Base-by-base conservation (phyloP, 768 basidiomycete genomes). In the Hypholoma sublateritium region DNA sequence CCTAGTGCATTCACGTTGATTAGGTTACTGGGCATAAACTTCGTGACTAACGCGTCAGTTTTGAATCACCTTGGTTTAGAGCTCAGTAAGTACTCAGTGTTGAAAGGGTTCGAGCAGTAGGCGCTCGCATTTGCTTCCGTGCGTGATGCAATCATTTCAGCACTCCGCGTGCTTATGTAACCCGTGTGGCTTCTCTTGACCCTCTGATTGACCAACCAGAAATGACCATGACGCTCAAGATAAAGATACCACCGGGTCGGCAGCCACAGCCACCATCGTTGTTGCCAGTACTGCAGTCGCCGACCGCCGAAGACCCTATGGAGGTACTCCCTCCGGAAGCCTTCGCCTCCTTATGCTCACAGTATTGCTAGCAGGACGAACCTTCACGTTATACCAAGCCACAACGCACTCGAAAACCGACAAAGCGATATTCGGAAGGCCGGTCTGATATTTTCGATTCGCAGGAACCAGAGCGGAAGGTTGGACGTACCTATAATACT, bases 141-240 rank as follows among this genome's bases (percentile, higher is more conserved):
- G 13, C 12, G 17, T 41, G 39, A 41, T 41, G 16, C 39, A 41
- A 32, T 32, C 28, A 32, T 32, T 41, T 41, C 39, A 41, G 14
- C 39, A 17, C 16, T 41, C 17, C 39, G 28, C 5, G 28, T 7
- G 39, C 6, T 49, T 49, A 49, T 44, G 36, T 55, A 49, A 48
- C 8, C 16, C 8, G 9, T 46, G 25, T 16, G 14, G 32, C 49
- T 35, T 17, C 19, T 41, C 46, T 46, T 47, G 39, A 24, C 22
- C 44, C 47, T 41, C 42, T 17, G 28, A 32, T 32, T 32, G 28
- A 32, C 8, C 25, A 55, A 51, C 50, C 46, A 48, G 47, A 50
- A 53, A 63, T 62, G 62, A 57, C 65, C 58, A 63, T 62, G 62
- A 57, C 65, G 59, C 59, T 67, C 56, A 62, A 61, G 62, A 67